These are phyloP conservation scores for Aleurites moluccanus DNA, from an alignment of 441 rosid species.

Conservation along the genomic window DNA sequence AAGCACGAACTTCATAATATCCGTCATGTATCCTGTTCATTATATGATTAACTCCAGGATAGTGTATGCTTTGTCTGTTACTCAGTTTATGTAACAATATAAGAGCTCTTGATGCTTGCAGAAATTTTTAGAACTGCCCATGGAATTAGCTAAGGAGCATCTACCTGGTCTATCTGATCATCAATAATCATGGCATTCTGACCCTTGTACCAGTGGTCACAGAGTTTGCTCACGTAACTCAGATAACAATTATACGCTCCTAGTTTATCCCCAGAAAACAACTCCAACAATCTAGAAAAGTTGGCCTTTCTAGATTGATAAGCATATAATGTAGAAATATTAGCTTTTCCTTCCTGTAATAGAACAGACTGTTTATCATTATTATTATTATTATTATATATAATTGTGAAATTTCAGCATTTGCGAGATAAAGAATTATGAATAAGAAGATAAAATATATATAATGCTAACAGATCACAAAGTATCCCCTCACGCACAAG, in stretches of 20 bases:
- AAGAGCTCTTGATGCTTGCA: not conserved
- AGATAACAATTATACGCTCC: constrained; percentile 18
- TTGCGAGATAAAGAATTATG: not conserved
- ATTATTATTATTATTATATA: not conserved
- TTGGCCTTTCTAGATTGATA: constrained; percentile 9
- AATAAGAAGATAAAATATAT: too few species aligned
- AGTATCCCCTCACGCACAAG: not conserved
- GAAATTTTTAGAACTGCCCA: not conserved
- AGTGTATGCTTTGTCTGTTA: not conserved
- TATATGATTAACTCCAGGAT: not conserved
- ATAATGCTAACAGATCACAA: not conserved
- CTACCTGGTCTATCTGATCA: constrained; percentile 25
- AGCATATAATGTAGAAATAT: constrained; percentile 12
- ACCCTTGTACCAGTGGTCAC: constrained; percentile 26
- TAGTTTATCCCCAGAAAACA: constrained; percentile 23
- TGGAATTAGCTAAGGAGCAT: not conserved
- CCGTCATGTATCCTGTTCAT: not conserved
- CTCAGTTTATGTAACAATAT: not conserved
- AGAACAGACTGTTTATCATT: not conserved
- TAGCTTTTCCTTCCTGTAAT: constrained; percentile 15
- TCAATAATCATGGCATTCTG: constrained; percentile 33
- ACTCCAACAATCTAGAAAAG: constrained; percentile 22
- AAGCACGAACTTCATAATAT: not conserved
- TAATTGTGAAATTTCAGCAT: not conserved
- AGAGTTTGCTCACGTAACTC: constrained; percentile 23